Evolutionary conservation across 176 grass and related monocot genomes (phyloP).

Genomic region (Carex parvula): DNA sequence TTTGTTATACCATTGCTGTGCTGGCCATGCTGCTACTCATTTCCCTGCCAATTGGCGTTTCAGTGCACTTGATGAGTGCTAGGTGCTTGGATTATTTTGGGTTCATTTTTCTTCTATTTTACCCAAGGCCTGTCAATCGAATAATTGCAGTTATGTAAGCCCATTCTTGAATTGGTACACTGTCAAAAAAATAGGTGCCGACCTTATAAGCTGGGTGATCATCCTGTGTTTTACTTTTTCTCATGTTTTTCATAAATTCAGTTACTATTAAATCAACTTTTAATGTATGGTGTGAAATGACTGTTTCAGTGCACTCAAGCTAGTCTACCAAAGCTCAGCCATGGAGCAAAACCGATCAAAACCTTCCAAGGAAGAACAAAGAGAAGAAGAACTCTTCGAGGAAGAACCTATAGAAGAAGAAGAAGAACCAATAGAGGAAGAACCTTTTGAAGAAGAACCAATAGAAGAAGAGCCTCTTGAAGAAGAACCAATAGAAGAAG

Average conservation of each 20-base stretch:
- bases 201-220: neutral
- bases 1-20: neutral
- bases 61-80: neutral
- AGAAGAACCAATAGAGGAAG: conserved; percentile 1
- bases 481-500: neutral
- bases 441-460: neutral
- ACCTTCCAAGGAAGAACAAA: neutral
- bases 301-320: neutral
- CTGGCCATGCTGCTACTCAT: neutral
- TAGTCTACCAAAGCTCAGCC: neutral
- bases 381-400: neutral
- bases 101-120: neutral
- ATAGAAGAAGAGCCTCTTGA: neutral
- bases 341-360: conserved; percentile 1
- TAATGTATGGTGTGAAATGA: neutral
- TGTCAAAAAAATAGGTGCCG: neutral
- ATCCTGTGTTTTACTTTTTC: neutral
- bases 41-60: neutral
- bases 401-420: neutral
- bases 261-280: neutral
- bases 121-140: neutral
- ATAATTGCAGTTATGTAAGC: neutral
- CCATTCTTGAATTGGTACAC: neutral
- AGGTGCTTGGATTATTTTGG: neutral
- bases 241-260: neutral